phyloP scores from a whole-genome alignment of 2,329 filamentous ascomycete species.

The Curvularia eragrostidis region DNA sequence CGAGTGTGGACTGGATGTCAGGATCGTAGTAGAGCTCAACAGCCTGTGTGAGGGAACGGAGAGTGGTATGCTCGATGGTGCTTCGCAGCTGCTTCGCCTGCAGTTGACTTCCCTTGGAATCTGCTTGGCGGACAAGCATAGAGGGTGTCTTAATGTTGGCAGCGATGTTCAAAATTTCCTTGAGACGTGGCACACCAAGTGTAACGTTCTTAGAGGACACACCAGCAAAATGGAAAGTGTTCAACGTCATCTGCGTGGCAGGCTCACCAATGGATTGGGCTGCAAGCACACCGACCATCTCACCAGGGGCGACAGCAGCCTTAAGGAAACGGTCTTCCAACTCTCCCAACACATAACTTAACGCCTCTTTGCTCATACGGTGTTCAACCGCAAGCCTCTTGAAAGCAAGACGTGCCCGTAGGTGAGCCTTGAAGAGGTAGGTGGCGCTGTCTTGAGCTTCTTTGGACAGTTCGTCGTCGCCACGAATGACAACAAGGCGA shows the following conservation, averaged over 20 bases:
- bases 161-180: constrained; percentile 98
- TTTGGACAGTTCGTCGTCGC: constrained; percentile 77
- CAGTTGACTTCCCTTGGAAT: constrained; percentile 69
- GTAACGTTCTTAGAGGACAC: constrained; percentile 99
- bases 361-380: constrained; percentile 86
- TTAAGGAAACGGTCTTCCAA: constrained; percentile 87
- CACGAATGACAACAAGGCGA: constrained; percentile 83
- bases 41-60: constrained; percentile 87
- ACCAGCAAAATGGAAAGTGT: constrained; percentile 99
- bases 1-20: constrained; percentile 82
- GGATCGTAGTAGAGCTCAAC: constrained; percentile 99
- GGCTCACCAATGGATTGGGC: constrained; percentile 99
- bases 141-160: constrained; percentile 98
- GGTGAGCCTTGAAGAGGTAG: constrained; percentile 86
- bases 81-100: constrained; percentile 86
- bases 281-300: constrained; percentile 98
- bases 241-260: constrained; percentile 98
- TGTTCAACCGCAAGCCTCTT: constrained; percentile 89
- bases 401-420: constrained; percentile 89
- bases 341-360: constrained; percentile 90
- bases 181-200: constrained; percentile 96
- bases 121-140: constrained; percentile 88
- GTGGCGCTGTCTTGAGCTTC: constrained; percentile 92
- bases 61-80: constrained; percentile 89
- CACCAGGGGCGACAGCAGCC: constrained; percentile 86